phyloP scores from a whole-genome alignment of 2,329 filamentous ascomycete genomes.

The Fusarium succisae region DNA sequence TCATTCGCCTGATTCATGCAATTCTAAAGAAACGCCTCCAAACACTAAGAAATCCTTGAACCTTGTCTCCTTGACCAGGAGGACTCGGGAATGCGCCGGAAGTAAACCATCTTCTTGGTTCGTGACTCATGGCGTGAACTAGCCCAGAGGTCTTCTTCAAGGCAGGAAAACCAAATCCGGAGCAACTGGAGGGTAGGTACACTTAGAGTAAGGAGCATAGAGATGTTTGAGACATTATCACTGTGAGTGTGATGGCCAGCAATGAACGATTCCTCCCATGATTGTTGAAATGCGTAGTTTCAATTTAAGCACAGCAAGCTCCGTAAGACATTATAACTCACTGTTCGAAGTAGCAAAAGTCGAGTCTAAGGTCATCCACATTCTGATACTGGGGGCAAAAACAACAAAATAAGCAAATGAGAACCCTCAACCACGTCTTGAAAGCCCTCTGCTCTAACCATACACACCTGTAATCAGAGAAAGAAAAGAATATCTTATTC shows the following conservation, averaged over 20 bases:
- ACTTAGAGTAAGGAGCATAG: neutral
- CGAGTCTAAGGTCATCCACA: neutral
- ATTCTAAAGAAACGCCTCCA: neutral
- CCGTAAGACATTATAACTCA: neutral
- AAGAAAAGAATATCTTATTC: neutral
- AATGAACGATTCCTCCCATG: neutral
- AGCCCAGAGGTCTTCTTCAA: neutral
- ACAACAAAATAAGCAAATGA: neutral
- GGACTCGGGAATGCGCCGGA: neutral
- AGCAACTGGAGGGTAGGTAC: neutral
- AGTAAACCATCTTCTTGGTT: neutral
- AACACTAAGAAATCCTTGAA: neutral
- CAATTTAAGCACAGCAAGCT: neutral
- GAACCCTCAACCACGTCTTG: neutral
- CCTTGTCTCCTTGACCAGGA: neutral
- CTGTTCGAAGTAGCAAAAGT: neutral
- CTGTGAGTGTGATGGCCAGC: neutral
- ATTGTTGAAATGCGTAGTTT: neutral
- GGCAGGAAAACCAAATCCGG: neutral
- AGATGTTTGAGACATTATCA: neutral
- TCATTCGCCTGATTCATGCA: neutral
- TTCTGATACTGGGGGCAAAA: neutral
- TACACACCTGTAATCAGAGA: neutral
- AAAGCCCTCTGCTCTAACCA: neutral
- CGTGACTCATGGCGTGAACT: neutral